phyloP scores from a whole-genome alignment of 2,329 filamentous ascomycete genomes.

The Nemania sp. region DNA sequence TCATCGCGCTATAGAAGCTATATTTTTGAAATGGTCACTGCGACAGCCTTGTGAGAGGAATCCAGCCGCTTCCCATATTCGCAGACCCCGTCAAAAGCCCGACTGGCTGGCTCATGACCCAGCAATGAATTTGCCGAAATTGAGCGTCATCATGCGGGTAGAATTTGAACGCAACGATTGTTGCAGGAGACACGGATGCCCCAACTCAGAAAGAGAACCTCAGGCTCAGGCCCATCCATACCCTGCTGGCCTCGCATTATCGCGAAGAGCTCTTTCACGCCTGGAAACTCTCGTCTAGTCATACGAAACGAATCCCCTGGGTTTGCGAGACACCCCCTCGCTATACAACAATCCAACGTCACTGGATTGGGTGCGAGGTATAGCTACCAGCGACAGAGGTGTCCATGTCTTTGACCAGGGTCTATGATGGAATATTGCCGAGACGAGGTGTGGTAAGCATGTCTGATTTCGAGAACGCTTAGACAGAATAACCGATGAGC shows the following conservation, averaged over 20 bases:
- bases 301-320: conserved; percentile 9
- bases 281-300: neutral
- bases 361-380: neutral
- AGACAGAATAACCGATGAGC: conserved; percentile 12
- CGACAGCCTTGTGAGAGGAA: neutral
- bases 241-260: neutral
- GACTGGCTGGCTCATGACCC: neutral
- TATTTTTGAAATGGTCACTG: neutral
- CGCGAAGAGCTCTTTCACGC: neutral
- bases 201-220: conserved; percentile 2
- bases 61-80: neutral
- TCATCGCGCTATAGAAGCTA: conserved; percentile 9
- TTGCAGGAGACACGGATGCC: neutral
- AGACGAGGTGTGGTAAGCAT: neutral
- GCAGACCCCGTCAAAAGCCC: neutral
- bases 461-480: conserved; percentile 11
- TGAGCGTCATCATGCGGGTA: neutral
- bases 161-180: conserved; percentile 3
- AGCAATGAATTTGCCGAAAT: neutral
- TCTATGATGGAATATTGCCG: neutral
- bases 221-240: neutral
- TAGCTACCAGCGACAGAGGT: neutral
- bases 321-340: conserved; percentile 9
- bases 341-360: neutral
- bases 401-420: neutral